Evolutionary conservation across 768 basidiomycete species (phyloP), one percentile per base, ranked within the genome.

Genomic region (Clathrus columnatus): DNA sequence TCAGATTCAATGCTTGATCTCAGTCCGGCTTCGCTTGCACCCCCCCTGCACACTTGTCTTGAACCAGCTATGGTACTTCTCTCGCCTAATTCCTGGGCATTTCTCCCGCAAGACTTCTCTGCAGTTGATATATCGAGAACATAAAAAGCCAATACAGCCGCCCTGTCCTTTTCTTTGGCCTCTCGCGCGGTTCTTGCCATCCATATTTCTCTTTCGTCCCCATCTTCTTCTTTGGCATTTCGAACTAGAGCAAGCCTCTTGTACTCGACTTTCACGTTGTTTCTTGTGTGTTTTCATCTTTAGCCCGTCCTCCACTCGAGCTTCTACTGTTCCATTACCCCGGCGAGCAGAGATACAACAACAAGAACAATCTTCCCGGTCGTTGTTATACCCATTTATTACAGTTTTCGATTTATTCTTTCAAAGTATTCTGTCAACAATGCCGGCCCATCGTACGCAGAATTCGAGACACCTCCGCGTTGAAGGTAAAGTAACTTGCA

Each of bases 391-490:
- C 36, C 36, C 36, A 36, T 36, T 36, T 16, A 16, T 36, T 36
- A 14, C 36, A 36, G n/a, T 36, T 36, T 36, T 36, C 36, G 36
- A 28, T 48, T 47, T 41, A 43, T 24, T 48, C 18, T 18, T 46
- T 18, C 45, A 27, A 36, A 24, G 26, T 46, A 28, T 24, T 30
- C 20, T 29, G 45, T 45, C 48, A 29, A 44, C 54, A 18, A 55
- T 55, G 54, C 54, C 54, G 54, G 54, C 54, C 32, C 54, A 55
- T 55, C 54, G 54, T 55, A 55, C 54, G 54, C 54, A 55, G 54
- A 55, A 55, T 24, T 47, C 54, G 46, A 55, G 54, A 55, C 54
- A 55, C 27, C 54, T 55, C 54, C 54, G 54, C 54, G 54, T 55
- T 44, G 54, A 55, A 32, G 54, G 54, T 55, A 30, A n/a, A 2